Conservation (phyloP, 73 alveolate species). For the Paramecium biaurelia region DNA sequence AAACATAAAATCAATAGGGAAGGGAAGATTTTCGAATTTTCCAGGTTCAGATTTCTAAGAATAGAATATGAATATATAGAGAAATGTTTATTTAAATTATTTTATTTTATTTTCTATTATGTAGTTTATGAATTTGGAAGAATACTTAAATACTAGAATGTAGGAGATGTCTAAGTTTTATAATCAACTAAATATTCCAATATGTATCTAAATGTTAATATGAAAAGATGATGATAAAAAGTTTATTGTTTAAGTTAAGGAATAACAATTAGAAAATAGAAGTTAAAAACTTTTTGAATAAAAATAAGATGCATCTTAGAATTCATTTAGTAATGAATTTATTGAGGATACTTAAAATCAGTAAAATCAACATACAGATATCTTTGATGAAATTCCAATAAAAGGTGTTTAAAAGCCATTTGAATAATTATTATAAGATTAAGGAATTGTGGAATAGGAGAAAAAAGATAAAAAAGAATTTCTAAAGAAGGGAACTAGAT, state of each 20-base stretch:
- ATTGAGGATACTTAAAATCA: background rate
- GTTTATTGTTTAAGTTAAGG: background rate
- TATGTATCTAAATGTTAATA: background rate
- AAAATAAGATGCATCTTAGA: background rate
- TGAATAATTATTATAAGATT: slow-evolving; percentile 6
- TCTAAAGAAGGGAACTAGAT: slow-evolving; percentile 54
- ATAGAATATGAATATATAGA: background rate
- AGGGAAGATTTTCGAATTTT: background rate
- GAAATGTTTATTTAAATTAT: background rate
- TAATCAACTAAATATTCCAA: background rate
- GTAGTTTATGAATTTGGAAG: slow-evolving; percentile 3
- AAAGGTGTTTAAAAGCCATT: background rate
- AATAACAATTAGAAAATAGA: background rate
- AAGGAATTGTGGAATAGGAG: background rate
- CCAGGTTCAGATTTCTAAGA: background rate
- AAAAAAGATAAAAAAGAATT: slow-evolving; percentile 8
- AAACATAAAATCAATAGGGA: background rate
- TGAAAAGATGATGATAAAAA: background rate
- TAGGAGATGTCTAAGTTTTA: background rate
- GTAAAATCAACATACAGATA: background rate
- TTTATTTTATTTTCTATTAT: background rate
- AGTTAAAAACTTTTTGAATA: background rate
- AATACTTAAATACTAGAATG: background rate
- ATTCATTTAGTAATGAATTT: background rate
- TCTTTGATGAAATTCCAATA: background rate